Evolutionary conservation across 2,329 filamentous ascomycete species (phyloP).

Genomic region (Colletotrichum simmondsii): DNA sequence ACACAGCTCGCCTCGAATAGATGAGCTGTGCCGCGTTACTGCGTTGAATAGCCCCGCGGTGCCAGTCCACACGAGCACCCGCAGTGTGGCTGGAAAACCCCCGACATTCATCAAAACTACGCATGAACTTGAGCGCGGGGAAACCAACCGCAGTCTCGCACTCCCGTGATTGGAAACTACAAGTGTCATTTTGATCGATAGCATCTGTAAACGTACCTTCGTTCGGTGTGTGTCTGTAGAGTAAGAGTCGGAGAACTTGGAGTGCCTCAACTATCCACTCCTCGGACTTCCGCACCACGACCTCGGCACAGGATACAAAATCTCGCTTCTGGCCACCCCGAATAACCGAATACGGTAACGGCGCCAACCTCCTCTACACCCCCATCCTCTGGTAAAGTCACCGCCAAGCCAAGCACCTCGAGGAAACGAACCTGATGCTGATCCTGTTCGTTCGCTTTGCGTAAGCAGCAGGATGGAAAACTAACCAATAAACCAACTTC

Average conservation of each 20-base stretch:
- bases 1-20: not conserved
- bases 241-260: no score
- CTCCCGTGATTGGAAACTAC: no score
- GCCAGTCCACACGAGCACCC: not conserved
- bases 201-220: no score
- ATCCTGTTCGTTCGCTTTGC: not conserved
- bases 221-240: no score
- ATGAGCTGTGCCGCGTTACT: not conserved
- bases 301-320: conserved; percentile 11
- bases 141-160: no score
- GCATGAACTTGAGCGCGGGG: no score
- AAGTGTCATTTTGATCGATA: no score
- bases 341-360: conserved; percentile 11
- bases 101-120: no score
- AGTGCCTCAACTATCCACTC: not conserved
- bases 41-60: not conserved
- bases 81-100: not conserved
- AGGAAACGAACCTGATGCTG: not conserved
- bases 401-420: conserved; percentile 17
- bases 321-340: conserved; percentile 23
- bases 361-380: not conserved
- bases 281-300: conserved; percentile 7
- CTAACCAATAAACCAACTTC: not conserved
- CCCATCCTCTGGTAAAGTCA: not conserved
- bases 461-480: not conserved